phyloP scores from a whole-genome alignment of 306 rosid genomes.

The Medicago arabica region DNA sequence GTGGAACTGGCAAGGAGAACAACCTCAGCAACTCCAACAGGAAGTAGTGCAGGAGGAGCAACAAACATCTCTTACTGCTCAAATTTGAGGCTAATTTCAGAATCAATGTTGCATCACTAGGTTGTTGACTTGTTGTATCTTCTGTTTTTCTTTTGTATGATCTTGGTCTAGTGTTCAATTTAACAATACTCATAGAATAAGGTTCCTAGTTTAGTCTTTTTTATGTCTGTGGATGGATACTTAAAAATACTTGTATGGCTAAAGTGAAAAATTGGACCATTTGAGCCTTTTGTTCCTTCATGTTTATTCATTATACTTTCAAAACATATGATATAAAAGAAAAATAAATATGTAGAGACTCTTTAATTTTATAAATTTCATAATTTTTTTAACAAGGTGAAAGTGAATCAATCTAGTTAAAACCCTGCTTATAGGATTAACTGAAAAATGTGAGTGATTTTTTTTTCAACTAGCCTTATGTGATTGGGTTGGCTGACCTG shows the following conservation, averaged over 20 bases:
- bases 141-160: slow-evolving; percentile 14
- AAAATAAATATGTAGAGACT: no score
- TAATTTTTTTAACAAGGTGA: no score
- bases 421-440: no score
- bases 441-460: no score
- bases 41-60: slow-evolving; percentile 46
- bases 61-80: slow-evolving; percentile 42
- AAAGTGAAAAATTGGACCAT: slow-evolving; percentile 26
- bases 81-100: slow-evolving; percentile 37
- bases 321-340: no score
- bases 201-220: slow-evolving; percentile 18
- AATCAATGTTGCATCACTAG: slow-evolving; percentile 3
- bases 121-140: slow-evolving; percentile 35
- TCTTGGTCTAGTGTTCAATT: slow-evolving; percentile 7
- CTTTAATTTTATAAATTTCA: no score
- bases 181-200: slow-evolving; percentile 17
- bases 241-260: not conserved
- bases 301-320: not conserved
- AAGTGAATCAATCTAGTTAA: no score
- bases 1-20: slow-evolving; percentile 94
- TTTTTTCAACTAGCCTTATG: no score
- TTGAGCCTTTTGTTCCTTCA: not conserved
- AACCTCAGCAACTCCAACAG: slow-evolving; percentile 52
- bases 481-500: no score
- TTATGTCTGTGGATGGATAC: slow-evolving; percentile 8